A percentile compares a stretch with the other conserved stretches of the same genome.
phyloP scores from a whole-genome alignment of 345 rosid genomes.

The Eucalyptus urophylla region DNA sequence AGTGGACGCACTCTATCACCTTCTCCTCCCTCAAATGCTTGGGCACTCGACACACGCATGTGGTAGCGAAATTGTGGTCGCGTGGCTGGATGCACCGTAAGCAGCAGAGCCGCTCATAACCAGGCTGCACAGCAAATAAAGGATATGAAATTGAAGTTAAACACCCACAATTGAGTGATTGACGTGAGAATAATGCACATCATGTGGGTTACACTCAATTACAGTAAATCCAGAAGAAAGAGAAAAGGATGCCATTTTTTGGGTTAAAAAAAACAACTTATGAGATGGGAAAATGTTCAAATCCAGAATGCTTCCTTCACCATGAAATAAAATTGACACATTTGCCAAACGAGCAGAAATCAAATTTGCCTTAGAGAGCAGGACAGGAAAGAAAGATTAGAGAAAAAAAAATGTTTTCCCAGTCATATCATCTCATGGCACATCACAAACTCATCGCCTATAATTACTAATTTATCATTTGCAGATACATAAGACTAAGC shows the following conservation, averaged over 20 bases:
- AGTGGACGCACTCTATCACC: constrained; percentile 72
- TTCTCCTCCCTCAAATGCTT: constrained; percentile 78
- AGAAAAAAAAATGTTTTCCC: neutral
- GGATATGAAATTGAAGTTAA: neutral
- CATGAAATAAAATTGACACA: neutral
- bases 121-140: constrained; percentile 38
- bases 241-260: neutral
- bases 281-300: neutral
- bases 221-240: neutral
- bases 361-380: neutral
- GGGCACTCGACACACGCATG: constrained; percentile 78
- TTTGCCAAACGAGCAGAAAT: neutral
- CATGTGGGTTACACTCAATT: neutral
- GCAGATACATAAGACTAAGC: neutral
- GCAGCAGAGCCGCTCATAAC: constrained; percentile 81
- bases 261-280: neutral
- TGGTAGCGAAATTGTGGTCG: constrained; percentile 79
- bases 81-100: constrained; percentile 75
- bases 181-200: neutral
- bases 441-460: neutral
- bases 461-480: neutral
- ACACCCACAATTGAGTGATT: neutral
- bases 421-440: neutral
- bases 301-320: neutral
- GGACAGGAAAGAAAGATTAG: neutral